These are phyloP conservation scores for Tetracladium setigerum DNA, from an alignment of 495 filamentous ascomycete genomes.

Conservation along the genomic window DNA sequence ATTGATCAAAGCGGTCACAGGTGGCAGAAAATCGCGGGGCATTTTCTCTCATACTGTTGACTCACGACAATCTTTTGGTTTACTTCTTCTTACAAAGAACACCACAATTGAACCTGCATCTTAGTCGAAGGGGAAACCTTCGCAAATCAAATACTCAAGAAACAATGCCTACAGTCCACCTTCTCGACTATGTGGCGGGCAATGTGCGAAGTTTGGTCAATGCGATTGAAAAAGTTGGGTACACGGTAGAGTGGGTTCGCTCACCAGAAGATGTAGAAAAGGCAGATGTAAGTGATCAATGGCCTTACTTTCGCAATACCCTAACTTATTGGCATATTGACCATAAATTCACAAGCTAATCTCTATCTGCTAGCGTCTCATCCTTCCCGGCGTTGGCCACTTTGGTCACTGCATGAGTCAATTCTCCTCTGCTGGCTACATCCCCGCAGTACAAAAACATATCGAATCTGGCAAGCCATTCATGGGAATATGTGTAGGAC, in stretches of 20 bases:
- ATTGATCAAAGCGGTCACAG: too few relatives aligned
- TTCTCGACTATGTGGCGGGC: slow-evolving; percentile 73
- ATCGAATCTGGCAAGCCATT: slow-evolving; percentile 87
- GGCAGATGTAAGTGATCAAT: slow-evolving; percentile 59
- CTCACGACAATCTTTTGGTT: too few relatives aligned
- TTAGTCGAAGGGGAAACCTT: too few relatives aligned
- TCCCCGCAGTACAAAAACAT: slow-evolving; percentile 70
- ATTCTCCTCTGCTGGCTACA: slow-evolving; percentile 68
- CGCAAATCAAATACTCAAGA: too few relatives aligned
- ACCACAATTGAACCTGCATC: not conserved
- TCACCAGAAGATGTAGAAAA: slow-evolving; percentile 72
- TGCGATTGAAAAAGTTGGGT: slow-evolving; percentile 91
- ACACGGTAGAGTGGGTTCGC: slow-evolving; percentile 86
- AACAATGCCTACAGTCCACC: slow-evolving; percentile 86
- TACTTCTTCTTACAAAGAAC: too few relatives aligned
- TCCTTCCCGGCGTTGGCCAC: slow-evolving; percentile 92
- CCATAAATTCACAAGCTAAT: slow-evolving; percentile 4
- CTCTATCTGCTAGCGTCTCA: slow-evolving; percentile 56
- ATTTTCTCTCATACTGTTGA: too few relatives aligned
- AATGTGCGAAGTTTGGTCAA: slow-evolving; percentile 95
- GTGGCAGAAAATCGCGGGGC: too few relatives aligned
- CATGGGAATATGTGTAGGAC: slow-evolving; percentile 94
- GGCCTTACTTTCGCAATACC: not conserved
- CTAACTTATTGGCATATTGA: too few relatives aligned
- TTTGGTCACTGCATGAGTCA: slow-evolving; percentile 92